These are phyloP conservation scores for Sanghuangporus baumii DNA, from an alignment of 1,284 basidiomycete genomes.

Conservation along the genomic window DNA sequence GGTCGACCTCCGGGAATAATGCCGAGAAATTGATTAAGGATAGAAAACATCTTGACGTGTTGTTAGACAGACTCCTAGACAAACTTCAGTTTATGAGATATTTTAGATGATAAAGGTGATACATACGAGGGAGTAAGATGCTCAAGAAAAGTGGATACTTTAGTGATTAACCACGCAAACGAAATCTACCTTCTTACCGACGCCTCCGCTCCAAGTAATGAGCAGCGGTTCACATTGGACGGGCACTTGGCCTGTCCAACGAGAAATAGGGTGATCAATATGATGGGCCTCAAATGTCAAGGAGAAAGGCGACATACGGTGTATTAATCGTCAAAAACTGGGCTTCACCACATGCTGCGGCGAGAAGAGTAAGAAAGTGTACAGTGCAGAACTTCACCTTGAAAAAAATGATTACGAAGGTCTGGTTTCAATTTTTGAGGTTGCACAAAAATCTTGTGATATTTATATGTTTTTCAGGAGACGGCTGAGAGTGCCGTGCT, in stretches of 20 bases:
- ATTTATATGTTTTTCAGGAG: too few relatives aligned
- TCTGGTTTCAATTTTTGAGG: too few relatives aligned
- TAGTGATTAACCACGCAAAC: too few relatives aligned
- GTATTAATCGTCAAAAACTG: constrained; percentile 54
- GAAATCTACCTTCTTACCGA: constrained; percentile 27
- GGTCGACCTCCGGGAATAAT: constrained; percentile 36
- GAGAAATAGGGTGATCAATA: too few relatives aligned
- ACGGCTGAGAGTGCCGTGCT: too few relatives aligned
- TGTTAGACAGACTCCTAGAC: too few relatives aligned
- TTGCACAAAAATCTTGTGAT: too few relatives aligned
- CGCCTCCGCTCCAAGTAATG: constrained; percentile 46
- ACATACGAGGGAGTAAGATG: background rate
- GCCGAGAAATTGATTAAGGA: constrained; percentile 21
- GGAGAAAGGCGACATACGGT: constrained; percentile 38
- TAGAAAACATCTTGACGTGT: too few relatives aligned
- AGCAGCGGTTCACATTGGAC: constrained; percentile 47
- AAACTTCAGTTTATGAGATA: too few relatives aligned
- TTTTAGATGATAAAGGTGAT: background rate
- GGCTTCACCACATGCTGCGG: constrained; percentile 33
- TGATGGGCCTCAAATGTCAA: background rate
- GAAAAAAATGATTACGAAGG: background rate
- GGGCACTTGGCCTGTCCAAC: constrained; percentile 31
- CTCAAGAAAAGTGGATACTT: background rate
- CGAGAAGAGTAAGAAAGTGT: background rate
- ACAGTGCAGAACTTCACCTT: background rate